phyloP scores from a whole-genome alignment of 1,284 basidiomycete genomes.

The Irpex sp. region DNA sequence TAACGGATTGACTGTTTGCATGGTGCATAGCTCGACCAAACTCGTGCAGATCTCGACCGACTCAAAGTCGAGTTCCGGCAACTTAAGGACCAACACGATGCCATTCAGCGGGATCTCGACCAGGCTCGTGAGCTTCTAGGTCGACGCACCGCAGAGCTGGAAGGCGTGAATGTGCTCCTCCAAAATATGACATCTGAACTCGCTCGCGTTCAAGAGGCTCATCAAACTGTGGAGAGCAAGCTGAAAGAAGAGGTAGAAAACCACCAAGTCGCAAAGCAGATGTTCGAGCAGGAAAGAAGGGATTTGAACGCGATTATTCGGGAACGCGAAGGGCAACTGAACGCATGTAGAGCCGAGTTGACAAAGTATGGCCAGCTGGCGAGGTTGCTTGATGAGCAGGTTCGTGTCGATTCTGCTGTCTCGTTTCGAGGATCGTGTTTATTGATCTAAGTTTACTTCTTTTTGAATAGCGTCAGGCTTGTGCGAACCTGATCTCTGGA shows the following conservation, averaged over 20 bases:
- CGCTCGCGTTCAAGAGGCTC: too few species aligned
- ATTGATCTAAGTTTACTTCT: not conserved
- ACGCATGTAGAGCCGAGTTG: not conserved
- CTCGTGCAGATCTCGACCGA: too few species aligned
- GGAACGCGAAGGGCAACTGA: not conserved
- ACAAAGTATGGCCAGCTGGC: not conserved
- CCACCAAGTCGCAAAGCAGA: not conserved
- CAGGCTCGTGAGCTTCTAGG: too few species aligned
- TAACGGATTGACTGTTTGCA: too few species aligned
- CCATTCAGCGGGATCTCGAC: too few species aligned
- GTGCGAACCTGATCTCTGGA: not conserved
- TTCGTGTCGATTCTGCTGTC: not conserved
- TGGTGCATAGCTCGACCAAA: too few species aligned
- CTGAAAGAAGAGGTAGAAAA: not conserved
- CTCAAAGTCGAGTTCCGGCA: too few species aligned
- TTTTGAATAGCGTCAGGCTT: not conserved
- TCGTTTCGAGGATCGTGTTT: not conserved
- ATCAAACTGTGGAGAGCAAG: not conserved
- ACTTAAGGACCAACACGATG: too few species aligned
- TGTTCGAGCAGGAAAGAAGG: not conserved
- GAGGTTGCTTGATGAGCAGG: not conserved
- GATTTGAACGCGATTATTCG: not conserved
- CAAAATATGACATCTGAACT: too few species aligned
- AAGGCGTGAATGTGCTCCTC: too few species aligned
- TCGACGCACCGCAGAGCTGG: too few species aligned